Conservation (phyloP, 1,139 yeast genomes). For the Saccharomyces pastorianus region DNA sequence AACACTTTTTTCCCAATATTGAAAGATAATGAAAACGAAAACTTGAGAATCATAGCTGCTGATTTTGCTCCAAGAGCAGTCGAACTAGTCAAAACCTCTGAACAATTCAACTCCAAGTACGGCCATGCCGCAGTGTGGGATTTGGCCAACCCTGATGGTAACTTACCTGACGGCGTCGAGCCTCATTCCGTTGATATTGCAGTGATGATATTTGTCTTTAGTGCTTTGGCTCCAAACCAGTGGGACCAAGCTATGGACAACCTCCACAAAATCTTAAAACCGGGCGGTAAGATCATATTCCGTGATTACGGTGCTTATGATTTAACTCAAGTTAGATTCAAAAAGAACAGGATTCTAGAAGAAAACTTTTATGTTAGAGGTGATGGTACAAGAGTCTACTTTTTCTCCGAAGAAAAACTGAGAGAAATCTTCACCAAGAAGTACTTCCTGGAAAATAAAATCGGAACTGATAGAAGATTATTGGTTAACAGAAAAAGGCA, state of each 20-base stretch:
- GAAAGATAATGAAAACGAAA: constrained; percentile 68
- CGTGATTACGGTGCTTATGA: constrained; percentile 96
- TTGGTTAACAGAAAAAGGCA: constrained; percentile 87
- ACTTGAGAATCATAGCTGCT: constrained; percentile 69
- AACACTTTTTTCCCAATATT: constrained; percentile 89
- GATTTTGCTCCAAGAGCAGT: constrained; percentile 90
- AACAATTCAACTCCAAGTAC: constrained; percentile 50
- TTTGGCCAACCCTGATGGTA: constrained; percentile 66
- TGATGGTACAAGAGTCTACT: constrained; percentile 95
- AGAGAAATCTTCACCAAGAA: constrained; percentile 58
- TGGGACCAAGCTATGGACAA: constrained; percentile 78
- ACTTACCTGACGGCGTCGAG: constrained; percentile 75
- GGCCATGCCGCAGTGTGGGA: constrained; percentile 95
- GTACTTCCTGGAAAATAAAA: constrained; percentile 59
- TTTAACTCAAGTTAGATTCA: constrained; percentile 89
- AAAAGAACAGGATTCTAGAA: constrained; percentile 75
- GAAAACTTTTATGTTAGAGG: constrained; percentile 95
- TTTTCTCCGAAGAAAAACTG: constrained; percentile 89
- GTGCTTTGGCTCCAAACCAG: constrained; percentile 86
- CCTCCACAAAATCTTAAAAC: constrained; percentile 65
- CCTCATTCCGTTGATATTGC: constrained; percentile 81
- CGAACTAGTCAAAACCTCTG: constrained; percentile 63
- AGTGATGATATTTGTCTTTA: constrained; percentile 87
- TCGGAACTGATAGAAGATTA: constrained; percentile 84
- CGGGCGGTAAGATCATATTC: constrained; percentile 84